Base-by-base conservation (phyloP, 1,284 basidiomycete genomes). In the Sphaerobolus stellatus region DNA sequence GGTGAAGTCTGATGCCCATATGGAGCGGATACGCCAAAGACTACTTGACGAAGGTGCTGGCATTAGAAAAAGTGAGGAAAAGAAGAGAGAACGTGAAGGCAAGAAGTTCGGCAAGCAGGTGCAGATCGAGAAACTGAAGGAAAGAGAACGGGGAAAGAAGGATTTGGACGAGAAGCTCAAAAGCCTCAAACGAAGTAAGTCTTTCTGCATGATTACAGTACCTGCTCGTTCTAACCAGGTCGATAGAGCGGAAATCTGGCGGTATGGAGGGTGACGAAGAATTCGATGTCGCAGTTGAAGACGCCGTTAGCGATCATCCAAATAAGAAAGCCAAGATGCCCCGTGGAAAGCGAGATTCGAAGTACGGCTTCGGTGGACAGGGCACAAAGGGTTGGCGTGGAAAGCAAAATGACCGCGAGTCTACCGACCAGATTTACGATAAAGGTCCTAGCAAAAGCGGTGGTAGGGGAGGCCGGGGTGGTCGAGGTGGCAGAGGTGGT, bases 31-130 rank as follows among this genome's bases (percentile, higher is more conserved):
- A 63, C 88, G 97, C 49, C 89, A 94, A 64, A 84, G 90, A 30
- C 75, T 98, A 30, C 81, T 99, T 25, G 92, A 98, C 70, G 96
- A 99, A 69, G 76, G 79, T 27, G 91, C 94, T 3, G 80, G 82
- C 2, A 94, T 98, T 67, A 95, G 98, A 72, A 92, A 90, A 68
- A 83, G 87, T 57, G 95, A 98, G 68, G 90, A 93, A 54, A 95
- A 94, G 66, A 85, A 92, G 65, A 88, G 87, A 66, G 92, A 98
- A 72, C 82, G 96, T 50, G 92, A 98, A 67, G 88, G 94, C 58
- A 98, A 98, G 78, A 98, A 98, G 79, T 97, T 92, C 66, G 96
- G 96, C 47, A 98, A 98, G 72, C 93, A 98, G 72, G 94, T 98
- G 22, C 92, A 95, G 72, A 74, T 87, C 51, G 90, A 94, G 73